Conservation (phyloP, 257 asterid genomes). For the Parsonsia alboflavescens region DNA sequence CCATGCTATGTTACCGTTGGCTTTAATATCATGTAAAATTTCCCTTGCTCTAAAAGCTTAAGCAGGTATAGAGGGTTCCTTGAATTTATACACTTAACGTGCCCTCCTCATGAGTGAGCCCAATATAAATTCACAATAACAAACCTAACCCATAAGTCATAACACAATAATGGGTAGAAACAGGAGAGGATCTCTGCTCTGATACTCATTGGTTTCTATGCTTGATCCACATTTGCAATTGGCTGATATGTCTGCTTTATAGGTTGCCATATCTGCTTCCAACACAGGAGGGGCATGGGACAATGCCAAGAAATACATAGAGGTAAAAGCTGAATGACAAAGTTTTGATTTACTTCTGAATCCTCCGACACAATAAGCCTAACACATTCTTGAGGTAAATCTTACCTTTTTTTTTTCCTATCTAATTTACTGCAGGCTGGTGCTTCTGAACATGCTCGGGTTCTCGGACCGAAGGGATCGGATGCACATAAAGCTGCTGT, state of each 20-base stretch:
- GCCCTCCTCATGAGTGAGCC: no score
- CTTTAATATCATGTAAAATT: no score
- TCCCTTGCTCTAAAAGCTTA: no score
- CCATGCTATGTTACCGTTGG: no score
- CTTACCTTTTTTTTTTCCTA: not conserved
- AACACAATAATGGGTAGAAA: no score
- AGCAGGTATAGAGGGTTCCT: no score
- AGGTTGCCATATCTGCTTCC: conserved; percentile 29
- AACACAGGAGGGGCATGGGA: conserved; percentile 28
- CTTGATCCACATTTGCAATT: not conserved
- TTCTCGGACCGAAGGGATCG: conserved; percentile 53
- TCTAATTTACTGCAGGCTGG: conserved; percentile 33
- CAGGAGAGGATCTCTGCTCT: no score
- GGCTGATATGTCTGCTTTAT: not conserved
- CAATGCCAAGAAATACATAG: conserved; percentile 28
- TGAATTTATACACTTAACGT: no score
- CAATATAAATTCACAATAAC: no score
- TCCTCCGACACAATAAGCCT: not conserved
- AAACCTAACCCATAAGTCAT: no score
- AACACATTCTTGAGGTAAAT: not conserved
- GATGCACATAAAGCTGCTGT: conserved; percentile 62
- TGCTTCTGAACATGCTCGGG: conserved; percentile 47
- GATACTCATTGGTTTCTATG: not conserved
- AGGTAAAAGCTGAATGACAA: conserved; percentile 6
- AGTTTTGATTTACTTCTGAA: not conserved